Base-by-base conservation (phyloP, 495 filamentous ascomycete species). In the Trichoderma reesei region DNA sequence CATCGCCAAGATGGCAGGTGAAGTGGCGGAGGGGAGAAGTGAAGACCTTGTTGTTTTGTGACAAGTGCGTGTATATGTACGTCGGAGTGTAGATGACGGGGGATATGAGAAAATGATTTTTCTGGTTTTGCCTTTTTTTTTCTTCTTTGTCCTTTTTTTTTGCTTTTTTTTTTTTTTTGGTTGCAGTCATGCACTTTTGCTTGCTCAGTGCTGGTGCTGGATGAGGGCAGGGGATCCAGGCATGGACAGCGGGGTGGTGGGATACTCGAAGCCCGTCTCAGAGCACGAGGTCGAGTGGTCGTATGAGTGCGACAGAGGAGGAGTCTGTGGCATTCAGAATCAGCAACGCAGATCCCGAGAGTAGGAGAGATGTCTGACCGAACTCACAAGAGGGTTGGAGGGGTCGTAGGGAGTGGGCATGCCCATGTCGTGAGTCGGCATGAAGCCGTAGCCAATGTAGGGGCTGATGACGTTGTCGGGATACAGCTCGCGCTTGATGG, bases 291-390 rank as follows among this genome's bases (percentile, higher is more conserved):
- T 77, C 63, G 90, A 92, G 69, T 87, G 86, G 67, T 92, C 89
- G 75, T 88, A 90, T 18, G 88, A 86, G 67, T 91, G 88, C 69
- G 86, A 87, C 70, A 95, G 84, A 70, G 91, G 85, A 76, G 91
- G 91, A 77, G 92, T 93, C 90, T 95, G 81, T 69, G 56, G 54
- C 61, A 69, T 69, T 26, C 72, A 73, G 71, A 72, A 73, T 80
- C 78, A 80, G 78, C 75, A 80, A 77, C 74, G 71, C 66, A 69
- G 71, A 70, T 75, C 70, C 71, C 70, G 72, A 64, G 71, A 68
- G 59, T 63, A 69, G 66, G 68, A 68, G 68, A 69, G 60, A 69
- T 70, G 72, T 71, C 71, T 74, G 67, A 68, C 70, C 68, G 74
- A 76, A 85, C 82, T 86, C 84, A 89, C 86, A 82, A 87, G 85